Evolutionary conservation across 164 flowering plant genomes (phyloP).

Genomic region (Tinospora cordifolia): DNA sequence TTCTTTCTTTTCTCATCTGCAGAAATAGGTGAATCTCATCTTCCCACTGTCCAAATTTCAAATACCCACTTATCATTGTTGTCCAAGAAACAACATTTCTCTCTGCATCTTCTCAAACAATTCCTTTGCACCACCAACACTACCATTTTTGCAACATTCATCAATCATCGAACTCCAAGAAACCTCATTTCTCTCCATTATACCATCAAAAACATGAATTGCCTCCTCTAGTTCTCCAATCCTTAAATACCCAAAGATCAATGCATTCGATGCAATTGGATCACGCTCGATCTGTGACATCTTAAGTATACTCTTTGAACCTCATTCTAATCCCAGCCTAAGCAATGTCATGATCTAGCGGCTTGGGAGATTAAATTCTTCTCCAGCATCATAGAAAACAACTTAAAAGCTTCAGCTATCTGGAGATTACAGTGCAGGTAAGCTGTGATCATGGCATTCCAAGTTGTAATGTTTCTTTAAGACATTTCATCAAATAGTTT

Average conservation of each 20-base stretch:
- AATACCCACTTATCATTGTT: slow-evolving; percentile 6
- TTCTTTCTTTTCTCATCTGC: slow-evolving; percentile 9
- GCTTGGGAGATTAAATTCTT: slow-evolving; percentile 7
- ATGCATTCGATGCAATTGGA: slow-evolving; percentile 9
- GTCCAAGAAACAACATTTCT: slow-evolving; percentile 18
- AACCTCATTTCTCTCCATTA: slow-evolving; percentile 11
- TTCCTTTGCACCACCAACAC: slow-evolving; percentile 6
- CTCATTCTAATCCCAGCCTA: not conserved
- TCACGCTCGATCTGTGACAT: slow-evolving; percentile 5
- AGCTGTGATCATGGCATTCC: slow-evolving; percentile 14
- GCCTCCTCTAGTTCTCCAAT: slow-evolving; percentile 12
- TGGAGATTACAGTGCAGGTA: not conserved
- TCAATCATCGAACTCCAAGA: slow-evolving; percentile 14
- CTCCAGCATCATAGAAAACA: slow-evolving; percentile 11
- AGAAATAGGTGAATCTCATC: slow-evolving; percentile 4
- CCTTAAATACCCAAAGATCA: slow-evolving; percentile 10
- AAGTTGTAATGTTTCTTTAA: not conserved
- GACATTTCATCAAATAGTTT: slow-evolving; percentile 15
- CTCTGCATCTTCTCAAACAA: slow-evolving; percentile 8
- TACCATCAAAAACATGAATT: slow-evolving; percentile 3
- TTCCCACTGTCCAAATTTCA: slow-evolving; percentile 9
- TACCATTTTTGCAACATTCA: slow-evolving; percentile 13
- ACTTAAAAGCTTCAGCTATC: slow-evolving; percentile 7
- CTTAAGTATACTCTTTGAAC: slow-evolving; percentile 1
- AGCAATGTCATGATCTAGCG: slow-evolving; percentile 3